These are phyloP conservation scores for Eucalyptus sp. DNA, from an alignment of 345 rosid genomes.

Conservation along the genomic window DNA sequence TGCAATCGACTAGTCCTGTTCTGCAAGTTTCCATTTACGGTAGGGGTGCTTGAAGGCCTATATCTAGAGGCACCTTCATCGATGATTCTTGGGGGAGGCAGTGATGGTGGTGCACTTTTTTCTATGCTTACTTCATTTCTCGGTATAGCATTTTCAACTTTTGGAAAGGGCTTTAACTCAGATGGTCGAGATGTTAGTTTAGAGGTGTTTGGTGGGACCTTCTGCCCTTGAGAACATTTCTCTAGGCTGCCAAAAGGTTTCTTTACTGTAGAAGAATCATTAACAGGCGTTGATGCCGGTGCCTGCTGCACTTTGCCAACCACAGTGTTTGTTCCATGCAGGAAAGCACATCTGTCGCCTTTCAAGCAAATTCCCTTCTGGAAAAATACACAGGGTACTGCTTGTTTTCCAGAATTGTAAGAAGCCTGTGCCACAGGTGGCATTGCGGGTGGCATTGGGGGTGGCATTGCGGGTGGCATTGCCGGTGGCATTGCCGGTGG, in stretches of 20 bases:
- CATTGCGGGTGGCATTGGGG: not conserved
- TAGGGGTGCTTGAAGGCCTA: slow-evolving; percentile 11
- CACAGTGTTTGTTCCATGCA: slow-evolving; percentile 44
- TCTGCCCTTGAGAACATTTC: slow-evolving; percentile 20
- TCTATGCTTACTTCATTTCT: slow-evolving; percentile 18
- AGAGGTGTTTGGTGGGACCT: slow-evolving; percentile 11
- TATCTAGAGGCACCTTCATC: slow-evolving; percentile 32
- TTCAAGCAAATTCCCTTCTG: slow-evolving; percentile 74
- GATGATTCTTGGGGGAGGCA: not conserved
- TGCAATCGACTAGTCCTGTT: slow-evolving; percentile 24
- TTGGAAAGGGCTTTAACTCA: slow-evolving; percentile 19
- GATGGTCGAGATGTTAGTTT: slow-evolving; percentile 11
- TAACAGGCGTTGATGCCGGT: slow-evolving; percentile 3
- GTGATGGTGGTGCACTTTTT: slow-evolving; percentile 9
- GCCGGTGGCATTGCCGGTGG: not conserved
- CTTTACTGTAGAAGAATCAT: slow-evolving; percentile 19
- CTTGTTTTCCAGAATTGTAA: slow-evolving; percentile 33
- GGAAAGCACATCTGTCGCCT: slow-evolving; percentile 82
- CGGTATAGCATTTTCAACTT: slow-evolving; percentile 8
- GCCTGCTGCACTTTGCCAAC: slow-evolving; percentile 26
- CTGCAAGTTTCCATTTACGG: slow-evolving; percentile 20
- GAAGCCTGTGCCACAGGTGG: slow-evolving; percentile 6
- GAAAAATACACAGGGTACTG: slow-evolving; percentile 74
- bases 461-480: not conserved
- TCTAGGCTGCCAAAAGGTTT: slow-evolving; percentile 19